Evolutionary conservation across 2,329 filamentous ascomycete species (phyloP).

Genomic region (Xylariaceae sp.): DNA sequence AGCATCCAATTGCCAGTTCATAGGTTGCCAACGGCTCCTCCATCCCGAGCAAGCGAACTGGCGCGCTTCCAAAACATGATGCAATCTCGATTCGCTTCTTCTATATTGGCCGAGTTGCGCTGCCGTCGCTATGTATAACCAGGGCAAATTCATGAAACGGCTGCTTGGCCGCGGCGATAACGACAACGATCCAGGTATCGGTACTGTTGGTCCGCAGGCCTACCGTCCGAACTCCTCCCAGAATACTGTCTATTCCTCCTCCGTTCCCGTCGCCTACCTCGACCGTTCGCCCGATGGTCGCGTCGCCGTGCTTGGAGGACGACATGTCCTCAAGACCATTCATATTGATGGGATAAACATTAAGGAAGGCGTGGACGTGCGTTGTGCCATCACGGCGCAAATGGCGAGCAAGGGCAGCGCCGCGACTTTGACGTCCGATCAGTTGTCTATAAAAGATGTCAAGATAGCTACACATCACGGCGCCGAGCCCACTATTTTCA

Average conservation of each 20-base stretch:
- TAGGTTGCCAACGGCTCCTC: neutral
- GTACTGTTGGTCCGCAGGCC: constrained; percentile 39
- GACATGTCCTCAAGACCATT: constrained; percentile 57
- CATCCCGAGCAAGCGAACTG: neutral
- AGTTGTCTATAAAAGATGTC: constrained; percentile 59
- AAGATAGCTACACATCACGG: constrained; percentile 47
- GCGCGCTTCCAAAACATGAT: constrained; percentile 23
- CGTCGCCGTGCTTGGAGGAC: constrained; percentile 52
- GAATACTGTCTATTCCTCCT: constrained; percentile 47
- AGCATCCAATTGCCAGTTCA: neutral
- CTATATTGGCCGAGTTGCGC: constrained; percentile 26
- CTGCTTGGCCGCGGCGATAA: constrained; percentile 50
- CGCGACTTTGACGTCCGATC: constrained; percentile 43
- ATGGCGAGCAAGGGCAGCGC: constrained; percentile 40
- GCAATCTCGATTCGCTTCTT: constrained; percentile 17
- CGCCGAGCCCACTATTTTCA: constrained; percentile 51
- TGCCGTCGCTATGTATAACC: constrained; percentile 43
- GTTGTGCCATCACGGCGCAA: constrained; percentile 50
- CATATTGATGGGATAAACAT: constrained; percentile 50
- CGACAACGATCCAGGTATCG: constrained; percentile 42
- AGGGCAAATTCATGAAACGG: constrained; percentile 56
- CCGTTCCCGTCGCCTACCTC: constrained; percentile 51
- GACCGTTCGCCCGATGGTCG: constrained; percentile 54
- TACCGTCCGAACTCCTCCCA: constrained; percentile 53
- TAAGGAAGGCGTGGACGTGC: constrained; percentile 53